Percentiles rank a stretch among this genome's conserved stretches.
phyloP scores from a whole-genome alignment of 345 rosid species.

The Xanthoceras sorbifolium region DNA sequence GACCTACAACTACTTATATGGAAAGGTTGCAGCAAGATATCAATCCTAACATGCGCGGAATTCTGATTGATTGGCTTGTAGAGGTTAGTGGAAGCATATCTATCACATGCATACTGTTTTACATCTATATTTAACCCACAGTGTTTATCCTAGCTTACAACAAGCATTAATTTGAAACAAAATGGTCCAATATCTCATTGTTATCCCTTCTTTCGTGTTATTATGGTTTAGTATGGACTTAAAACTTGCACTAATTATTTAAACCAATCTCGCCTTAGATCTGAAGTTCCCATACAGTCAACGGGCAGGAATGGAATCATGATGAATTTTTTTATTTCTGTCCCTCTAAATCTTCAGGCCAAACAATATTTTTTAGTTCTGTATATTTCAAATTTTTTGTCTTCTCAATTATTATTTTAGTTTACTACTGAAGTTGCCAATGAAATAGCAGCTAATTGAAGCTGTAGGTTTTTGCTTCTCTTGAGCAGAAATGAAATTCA shows the following conservation, averaged over 20 bases:
- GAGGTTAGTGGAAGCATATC: constrained; percentile 58
- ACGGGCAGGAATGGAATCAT: no score
- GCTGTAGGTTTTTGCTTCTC: background rate
- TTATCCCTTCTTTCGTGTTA: background rate
- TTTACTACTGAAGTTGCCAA: no score
- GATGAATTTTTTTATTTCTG: no score
- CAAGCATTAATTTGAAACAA: background rate
- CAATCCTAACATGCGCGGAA: constrained; percentile 72
- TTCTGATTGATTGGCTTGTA: constrained; percentile 91
- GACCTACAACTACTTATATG: constrained; percentile 79
- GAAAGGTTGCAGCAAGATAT: constrained; percentile 72
- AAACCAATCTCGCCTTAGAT: no score
- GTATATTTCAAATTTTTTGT: no score
- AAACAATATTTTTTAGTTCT: no score
- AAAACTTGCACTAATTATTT: background rate
- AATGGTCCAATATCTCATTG: background rate
- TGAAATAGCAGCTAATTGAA: background rate
- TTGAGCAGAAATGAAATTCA: background rate
- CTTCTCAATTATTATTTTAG: background rate
- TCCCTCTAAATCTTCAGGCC: no score
- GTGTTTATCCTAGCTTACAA: background rate
- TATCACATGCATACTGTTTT: background rate
- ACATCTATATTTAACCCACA: background rate
- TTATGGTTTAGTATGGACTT: background rate
- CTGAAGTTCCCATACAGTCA: no score